Conservation (phyloP, 257 asterid species). For the Penstemon eatonii region DNA sequence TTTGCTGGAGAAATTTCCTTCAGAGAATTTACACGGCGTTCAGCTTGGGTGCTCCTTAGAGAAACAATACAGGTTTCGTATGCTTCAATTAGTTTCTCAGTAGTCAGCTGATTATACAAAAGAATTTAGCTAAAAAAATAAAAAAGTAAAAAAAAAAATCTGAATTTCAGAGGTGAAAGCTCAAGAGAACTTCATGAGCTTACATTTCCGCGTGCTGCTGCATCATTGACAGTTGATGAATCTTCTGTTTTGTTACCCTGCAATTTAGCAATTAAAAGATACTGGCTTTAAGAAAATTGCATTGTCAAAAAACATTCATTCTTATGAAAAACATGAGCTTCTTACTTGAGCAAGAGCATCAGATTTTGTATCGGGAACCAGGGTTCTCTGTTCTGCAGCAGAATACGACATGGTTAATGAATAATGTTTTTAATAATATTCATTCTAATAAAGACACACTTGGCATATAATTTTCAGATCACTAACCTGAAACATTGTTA, state of each 20-base stretch:
- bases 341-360: conserved; percentile 49
- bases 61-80: conserved; percentile 63
- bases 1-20: conserved; percentile 74
- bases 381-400: conserved; percentile 58
- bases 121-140: conserved; percentile 22
- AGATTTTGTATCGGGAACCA: conserved; percentile 28
- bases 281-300: conserved; percentile 8
- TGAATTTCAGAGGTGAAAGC: conserved; percentile 4
- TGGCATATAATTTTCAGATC: conserved; percentile 10
- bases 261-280: conserved; percentile 28
- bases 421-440: not conserved
- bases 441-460: not conserved
- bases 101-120: conserved; percentile 57
- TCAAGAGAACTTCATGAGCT: conserved; percentile 20
- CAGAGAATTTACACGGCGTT: conserved; percentile 65
- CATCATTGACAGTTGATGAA: conserved; percentile 40
- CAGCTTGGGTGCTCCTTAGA: conserved; percentile 58
- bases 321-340: conserved; percentile 22
- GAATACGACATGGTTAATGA: conserved; percentile 34
- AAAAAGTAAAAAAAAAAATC: conserved; percentile 14
- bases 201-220: conserved; percentile 48
- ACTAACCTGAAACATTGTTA: conserved; percentile 50
- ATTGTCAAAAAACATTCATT: conserved; percentile 19
- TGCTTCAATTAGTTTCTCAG: conserved; percentile 61
- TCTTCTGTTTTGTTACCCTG: conserved; percentile 46